Base-by-base conservation (phyloP, 2,329 filamentous ascomycete genomes). In the Botrytis hyacinthi region DNA sequence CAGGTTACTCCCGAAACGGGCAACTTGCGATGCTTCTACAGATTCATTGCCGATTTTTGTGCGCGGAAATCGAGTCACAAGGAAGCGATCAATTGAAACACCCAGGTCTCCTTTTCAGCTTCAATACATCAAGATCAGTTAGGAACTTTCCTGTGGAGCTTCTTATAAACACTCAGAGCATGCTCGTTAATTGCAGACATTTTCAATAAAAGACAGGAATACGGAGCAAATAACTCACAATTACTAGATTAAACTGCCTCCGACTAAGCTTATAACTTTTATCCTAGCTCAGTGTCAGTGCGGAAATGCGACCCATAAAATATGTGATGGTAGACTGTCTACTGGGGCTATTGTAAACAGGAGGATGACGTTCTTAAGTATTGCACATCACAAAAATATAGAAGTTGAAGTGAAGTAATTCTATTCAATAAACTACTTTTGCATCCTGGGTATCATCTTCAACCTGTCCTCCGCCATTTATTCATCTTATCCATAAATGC, bases 401-500 rank as follows among this genome's bases (percentile, higher is more conserved):
- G 29, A 42, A 32, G 18, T 40, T 40, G 14, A 48, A 68, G 42
- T 57, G 14, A 57, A 57, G 35, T 42, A 42, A 68, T 40, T 42
- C 37, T 69, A 57, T 59, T 57, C 35, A 57, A 57, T 18, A 42
- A 68, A 22, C 16, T 68, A 48, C 46, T 68, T 54, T 68, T 68
- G 46, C n/a, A 57, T 37, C 48, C 35, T 54, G 48, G 65, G 66
- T 69, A 69, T 59, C 48, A 51, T 29, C 46, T 67, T 32, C 48
- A 57, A 59, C 40, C 26, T 57, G 29, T 22, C n/a, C 37, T 57
- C 32, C 20, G 18, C n/a, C 26, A 69, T 57, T 37, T 18, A 29
- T 67, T 46, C 26, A 51, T 44, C 48, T 57, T 10, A 32, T 69
- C 32, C 29, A 20, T 42, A 14, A 40, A 29, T 54, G 5, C 8